phyloP scores from a whole-genome alignment of 1,284 basidiomycete genomes.

The Pholiota adiposa region DNA sequence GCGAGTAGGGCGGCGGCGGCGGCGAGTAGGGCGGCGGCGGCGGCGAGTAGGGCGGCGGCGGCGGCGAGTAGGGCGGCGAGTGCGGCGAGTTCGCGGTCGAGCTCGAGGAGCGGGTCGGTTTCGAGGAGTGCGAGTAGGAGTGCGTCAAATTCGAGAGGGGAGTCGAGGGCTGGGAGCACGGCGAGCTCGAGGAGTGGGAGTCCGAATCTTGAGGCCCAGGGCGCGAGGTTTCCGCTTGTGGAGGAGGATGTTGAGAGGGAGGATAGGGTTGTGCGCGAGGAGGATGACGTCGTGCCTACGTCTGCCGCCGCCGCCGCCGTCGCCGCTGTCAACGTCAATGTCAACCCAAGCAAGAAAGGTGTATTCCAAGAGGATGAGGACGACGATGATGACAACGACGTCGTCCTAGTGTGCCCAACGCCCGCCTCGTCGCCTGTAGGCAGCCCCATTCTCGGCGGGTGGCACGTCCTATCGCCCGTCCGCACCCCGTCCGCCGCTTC shows the following conservation, averaged over 20 bases:
- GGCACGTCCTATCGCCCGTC: background rate
- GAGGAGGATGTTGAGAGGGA: slow-evolving; percentile 12
- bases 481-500: background rate
- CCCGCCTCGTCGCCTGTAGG: background rate
- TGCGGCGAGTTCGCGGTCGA: background rate
- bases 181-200: background rate
- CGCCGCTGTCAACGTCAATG: too few relatives aligned
- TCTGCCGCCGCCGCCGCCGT: too few relatives aligned
- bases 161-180: too few relatives aligned
- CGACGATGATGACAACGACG: slow-evolving; percentile 11
- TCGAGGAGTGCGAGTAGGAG: background rate
- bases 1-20: background rate
- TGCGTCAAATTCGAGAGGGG: too few relatives aligned
- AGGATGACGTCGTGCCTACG: too few relatives aligned
- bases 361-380: background rate
- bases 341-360: too few relatives aligned
- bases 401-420: slow-evolving; percentile 2
- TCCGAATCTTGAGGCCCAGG: background rate
- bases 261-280: background rate
- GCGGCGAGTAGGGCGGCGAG: background rate
- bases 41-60: background rate
- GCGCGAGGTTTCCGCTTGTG: slow-evolving; percentile 23
- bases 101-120: background rate
- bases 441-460: background rate
- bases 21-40: background rate